Percentiles rank a stretch among this genome's conserved stretches.
phyloP scores from a whole-genome alignment of 441 rosid species.

The Bocquillonia castaneifolia region DNA sequence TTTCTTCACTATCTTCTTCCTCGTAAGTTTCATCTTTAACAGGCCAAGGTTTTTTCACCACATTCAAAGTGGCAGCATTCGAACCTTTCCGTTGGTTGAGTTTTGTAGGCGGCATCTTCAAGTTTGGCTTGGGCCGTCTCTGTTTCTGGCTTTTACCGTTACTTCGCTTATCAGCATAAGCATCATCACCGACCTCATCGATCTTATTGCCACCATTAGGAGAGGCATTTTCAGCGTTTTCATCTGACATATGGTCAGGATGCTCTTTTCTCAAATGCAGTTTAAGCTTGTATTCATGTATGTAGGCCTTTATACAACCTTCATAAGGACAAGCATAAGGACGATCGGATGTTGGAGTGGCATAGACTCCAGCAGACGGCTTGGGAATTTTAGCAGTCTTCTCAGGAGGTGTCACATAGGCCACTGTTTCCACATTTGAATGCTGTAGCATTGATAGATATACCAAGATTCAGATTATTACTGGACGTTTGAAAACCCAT shows the following conservation, averaged over 20 bases:
- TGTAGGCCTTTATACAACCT: constrained; percentile 87
- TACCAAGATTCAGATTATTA: constrained; percentile 9
- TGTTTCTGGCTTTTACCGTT: constrained; percentile 54
- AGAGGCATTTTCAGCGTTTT: constrained; percentile 46
- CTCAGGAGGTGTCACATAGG: constrained; percentile 65
- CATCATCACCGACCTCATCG: constrained; percentile 78
- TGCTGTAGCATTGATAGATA: constrained; percentile 36
- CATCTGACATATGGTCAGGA: constrained; percentile 66
- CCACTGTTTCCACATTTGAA: constrained; percentile 44
- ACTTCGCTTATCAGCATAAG: constrained; percentile 43
- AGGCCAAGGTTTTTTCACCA: constrained; percentile 53
- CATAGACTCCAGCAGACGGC: constrained; percentile 49
- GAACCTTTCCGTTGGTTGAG: constrained; percentile 45
- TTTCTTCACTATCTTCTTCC: constrained; percentile 90
- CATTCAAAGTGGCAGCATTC: constrained; percentile 44
- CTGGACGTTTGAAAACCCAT: background rate
- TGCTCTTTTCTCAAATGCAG: constrained; percentile 87
- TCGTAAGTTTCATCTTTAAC: constrained; percentile 49
- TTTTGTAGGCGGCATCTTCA: constrained; percentile 63
- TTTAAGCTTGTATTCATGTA: constrained; percentile 92
- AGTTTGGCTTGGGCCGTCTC: constrained; percentile 52
- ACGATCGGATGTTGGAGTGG: constrained; percentile 65
- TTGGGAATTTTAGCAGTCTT: constrained; percentile 52
- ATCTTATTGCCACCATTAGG: constrained; percentile 48
- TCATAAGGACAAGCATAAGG: constrained; percentile 89